Percentiles rank a stretch among this genome's conserved stretches.
Conservation (phyloP, 2,329 filamentous ascomycete genomes). For the Penicillium sumatraense region DNA sequence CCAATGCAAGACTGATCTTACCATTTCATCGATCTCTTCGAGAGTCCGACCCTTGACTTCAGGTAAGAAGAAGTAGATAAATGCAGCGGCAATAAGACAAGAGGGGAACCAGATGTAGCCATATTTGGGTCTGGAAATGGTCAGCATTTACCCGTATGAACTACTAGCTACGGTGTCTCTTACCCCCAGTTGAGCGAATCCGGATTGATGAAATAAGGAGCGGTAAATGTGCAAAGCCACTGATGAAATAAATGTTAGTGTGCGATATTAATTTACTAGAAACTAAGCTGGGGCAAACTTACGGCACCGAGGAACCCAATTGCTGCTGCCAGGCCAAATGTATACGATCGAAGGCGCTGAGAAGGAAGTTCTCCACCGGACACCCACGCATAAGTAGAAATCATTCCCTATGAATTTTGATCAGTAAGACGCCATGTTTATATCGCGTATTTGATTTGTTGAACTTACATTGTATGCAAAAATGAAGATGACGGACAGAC, state of each 20-base stretch:
- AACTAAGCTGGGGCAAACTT: slow-evolving; percentile 14
- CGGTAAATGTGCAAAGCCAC: slow-evolving; percentile 63
- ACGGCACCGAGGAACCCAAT: slow-evolving; percentile 59
- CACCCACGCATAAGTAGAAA: slow-evolving; percentile 62
- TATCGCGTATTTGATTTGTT: no score
- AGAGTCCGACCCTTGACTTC: slow-evolving; percentile 59
- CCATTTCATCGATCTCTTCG: slow-evolving; percentile 62
- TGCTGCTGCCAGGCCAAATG: slow-evolving; percentile 60
- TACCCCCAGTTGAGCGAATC: slow-evolving; percentile 58
- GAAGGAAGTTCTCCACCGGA: slow-evolving; percentile 62
- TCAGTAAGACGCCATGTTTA: no score
- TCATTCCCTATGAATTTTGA: slow-evolving; percentile 45
- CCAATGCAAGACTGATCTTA: slow-evolving; percentile 23
- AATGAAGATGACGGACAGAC: slow-evolving; percentile 59
- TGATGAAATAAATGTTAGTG: no score
- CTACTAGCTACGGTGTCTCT: neutral
- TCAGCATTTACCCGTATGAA: neutral
- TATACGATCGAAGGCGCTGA: slow-evolving; percentile 61
- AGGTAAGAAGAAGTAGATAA: slow-evolving; percentile 56
- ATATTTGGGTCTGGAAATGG: slow-evolving; percentile 51
- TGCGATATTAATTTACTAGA: no score
- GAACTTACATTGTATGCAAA: slow-evolving; percentile 53
- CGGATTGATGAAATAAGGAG: slow-evolving; percentile 65
- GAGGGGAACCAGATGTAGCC: slow-evolving; percentile 58
- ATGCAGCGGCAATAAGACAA: slow-evolving; percentile 23